Evolutionary conservation across 2,329 filamentous ascomycete genomes (phyloP), one percentile per base, ranked within the genome.

Genomic region (Amesomyces nigricolor): DNA sequence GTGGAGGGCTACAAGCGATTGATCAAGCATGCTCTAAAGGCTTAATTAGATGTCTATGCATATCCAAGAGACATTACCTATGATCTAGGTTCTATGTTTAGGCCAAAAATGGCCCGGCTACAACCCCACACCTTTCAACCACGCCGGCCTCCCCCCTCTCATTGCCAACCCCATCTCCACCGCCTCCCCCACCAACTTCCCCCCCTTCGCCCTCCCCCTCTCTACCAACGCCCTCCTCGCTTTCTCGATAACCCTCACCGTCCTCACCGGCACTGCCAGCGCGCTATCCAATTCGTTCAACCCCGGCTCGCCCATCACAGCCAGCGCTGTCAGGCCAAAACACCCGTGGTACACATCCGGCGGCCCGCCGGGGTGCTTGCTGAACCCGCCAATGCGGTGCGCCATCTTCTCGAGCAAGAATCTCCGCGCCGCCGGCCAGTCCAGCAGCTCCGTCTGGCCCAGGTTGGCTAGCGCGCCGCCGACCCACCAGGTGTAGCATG

Each of bases 401-500:
- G 96, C 90, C 1, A 90, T 96, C 67, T 91, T 86, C 49, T 88
- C 83, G 9, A 96, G 78, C 11, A 99, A 76, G 71, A 94, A 97
- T 47, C 80, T 78, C n/a, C 89, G 82, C 44, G 87, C 83, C 0
- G 84, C 78, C 10, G 69, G 66, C 5, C 72, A 70, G 55, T 86
- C 77, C 29, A 90, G 71, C n/a, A 91, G 72, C 1, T 78, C 68
- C 11, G 8, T 8, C 8, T 30, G 43, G 9, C 57, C 61, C 4
- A 68, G 54, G 39, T 78, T 75, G 51, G 67, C 64, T 1, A 82
- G 67, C 1, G 90, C 83, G 2, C 83, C 90, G 4, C 80, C 79
- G 0, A 89, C 89, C 94, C 94, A 99, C 77, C 92, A 99, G 19
- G 84, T 87, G 70, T 99, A 99, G 72, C 94, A 99, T 0, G 94